These are phyloP conservation scores for Poa pratensis DNA, from an alignment of 176 grass and related monocot species.

Conservation along the genomic window DNA sequence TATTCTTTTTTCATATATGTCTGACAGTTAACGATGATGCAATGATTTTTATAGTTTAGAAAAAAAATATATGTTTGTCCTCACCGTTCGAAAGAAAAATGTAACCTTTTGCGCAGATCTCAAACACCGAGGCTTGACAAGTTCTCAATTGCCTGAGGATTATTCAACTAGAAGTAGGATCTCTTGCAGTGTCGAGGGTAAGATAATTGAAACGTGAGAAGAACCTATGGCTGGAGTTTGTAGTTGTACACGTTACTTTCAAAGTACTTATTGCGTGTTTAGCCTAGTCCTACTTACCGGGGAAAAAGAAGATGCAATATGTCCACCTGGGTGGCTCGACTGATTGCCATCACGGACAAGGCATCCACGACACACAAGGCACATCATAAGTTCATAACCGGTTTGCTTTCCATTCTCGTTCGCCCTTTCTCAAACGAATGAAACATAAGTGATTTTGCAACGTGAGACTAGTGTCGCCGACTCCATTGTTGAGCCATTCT, in stretches of 20 bases:
- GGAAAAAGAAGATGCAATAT: neutral
- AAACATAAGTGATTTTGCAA: neutral
- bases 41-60: no score
- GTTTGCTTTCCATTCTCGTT: neutral
- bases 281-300: neutral
- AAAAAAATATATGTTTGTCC: no score
- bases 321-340: neutral
- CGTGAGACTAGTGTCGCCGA: neutral
- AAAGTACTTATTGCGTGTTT: neutral
- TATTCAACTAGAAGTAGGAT: no score
- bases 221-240: no score
- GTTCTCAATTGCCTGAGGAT: no score
- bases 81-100: no score
- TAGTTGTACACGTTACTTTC: neutral
- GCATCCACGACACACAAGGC: slow-evolving; percentile 11
- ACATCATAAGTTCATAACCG: neutral
- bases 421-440: neutral
- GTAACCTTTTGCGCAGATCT: no score
- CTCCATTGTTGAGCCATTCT: neutral
- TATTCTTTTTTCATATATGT: no score
- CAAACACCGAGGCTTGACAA: no score
- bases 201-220: no score
- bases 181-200: no score
- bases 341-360: neutral
- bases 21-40: no score